Conservation (phyloP, 2,329 filamentous ascomycete species). For the Arthrobotrys conoides region DNA sequence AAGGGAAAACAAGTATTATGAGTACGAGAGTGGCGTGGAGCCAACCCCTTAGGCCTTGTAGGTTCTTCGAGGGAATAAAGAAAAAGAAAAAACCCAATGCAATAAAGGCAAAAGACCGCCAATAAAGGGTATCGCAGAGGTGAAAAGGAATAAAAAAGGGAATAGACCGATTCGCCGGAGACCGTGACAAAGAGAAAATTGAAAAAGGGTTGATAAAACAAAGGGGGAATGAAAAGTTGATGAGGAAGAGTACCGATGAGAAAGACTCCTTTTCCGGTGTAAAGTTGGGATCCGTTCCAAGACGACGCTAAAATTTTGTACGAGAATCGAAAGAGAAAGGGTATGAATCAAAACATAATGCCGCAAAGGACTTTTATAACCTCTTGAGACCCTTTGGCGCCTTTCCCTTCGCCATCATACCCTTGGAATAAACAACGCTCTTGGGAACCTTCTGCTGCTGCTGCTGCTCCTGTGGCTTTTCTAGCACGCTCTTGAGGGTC, state of each 20-base stretch:
- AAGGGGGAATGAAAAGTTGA: slow-evolving; percentile 14
- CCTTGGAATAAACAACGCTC: slow-evolving; percentile 52
- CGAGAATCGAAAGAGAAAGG: slow-evolving; percentile 14
- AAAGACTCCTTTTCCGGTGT: slow-evolving; percentile 10
- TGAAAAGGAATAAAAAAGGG: slow-evolving; percentile 10
- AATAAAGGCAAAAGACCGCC: slow-evolving; percentile 46
- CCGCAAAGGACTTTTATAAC: slow-evolving; percentile 33
- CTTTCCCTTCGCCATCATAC: slow-evolving; percentile 38
- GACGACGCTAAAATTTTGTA: slow-evolving; percentile 25
- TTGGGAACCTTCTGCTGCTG: slow-evolving; percentile 42
- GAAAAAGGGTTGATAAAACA: slow-evolving; percentile 27
- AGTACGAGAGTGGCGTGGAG: slow-evolving; percentile 32
- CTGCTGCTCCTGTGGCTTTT: slow-evolving; percentile 8
- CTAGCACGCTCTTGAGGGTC: slow-evolving; percentile 13
- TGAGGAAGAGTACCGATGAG: slow-evolving; percentile 1
- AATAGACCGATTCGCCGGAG: slow-evolving; percentile 43
- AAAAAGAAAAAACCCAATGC: slow-evolving; percentile 13
- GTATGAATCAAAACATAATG: slow-evolving; percentile 9
- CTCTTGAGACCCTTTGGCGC: slow-evolving; percentile 54
- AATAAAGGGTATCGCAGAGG: slow-evolving; percentile 37
- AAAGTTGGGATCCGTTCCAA: background rate
- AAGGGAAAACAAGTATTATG: slow-evolving; percentile 6
- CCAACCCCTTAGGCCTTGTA: slow-evolving; percentile 20
- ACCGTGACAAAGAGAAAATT: slow-evolving; percentile 17
- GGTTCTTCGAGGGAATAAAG: slow-evolving; percentile 8